A percentile compares a stretch with the other conserved stretches of the same genome.
These are phyloP conservation scores for Raffaelea ambrosiae DNA, from an alignment of 2,329 filamentous ascomycete genomes.

Conservation along the genomic window DNA sequence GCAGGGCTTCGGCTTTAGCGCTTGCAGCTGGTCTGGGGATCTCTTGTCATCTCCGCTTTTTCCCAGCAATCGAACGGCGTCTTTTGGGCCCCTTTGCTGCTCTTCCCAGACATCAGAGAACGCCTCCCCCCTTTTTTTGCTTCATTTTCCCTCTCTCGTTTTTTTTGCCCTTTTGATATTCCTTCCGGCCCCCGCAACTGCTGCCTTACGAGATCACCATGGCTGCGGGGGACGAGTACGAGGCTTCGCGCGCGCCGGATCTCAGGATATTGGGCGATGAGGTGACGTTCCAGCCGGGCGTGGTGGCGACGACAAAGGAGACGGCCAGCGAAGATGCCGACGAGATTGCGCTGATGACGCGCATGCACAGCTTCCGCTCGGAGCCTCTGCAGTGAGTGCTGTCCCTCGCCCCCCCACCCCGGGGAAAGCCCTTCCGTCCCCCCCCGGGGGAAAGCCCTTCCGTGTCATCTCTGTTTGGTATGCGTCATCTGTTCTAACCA, in stretches of 20 bases:
- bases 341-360: constrained; percentile 65
- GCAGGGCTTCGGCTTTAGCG: constrained; percentile 5
- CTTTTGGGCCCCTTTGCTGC: too few relatives aligned
- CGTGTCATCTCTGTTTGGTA: too few relatives aligned
- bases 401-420: too few relatives aligned
- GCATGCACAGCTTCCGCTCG: constrained; percentile 78
- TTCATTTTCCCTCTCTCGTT: constrained; percentile 3
- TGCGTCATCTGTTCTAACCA: too few relatives aligned
- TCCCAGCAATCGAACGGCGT: too few relatives aligned
- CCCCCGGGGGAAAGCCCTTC: too few relatives aligned
- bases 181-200: neutral
- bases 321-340: constrained; percentile 19
- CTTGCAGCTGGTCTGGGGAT: neutral
- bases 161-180: neutral
- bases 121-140: neutral
- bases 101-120: too few relatives aligned
- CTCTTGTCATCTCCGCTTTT: too few relatives aligned
- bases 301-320: constrained; percentile 18
- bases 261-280: constrained; percentile 67
- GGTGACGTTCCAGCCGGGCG: constrained; percentile 64
- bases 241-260: constrained; percentile 55
- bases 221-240: constrained; percentile 14
- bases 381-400: constrained; percentile 49
- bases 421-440: too few relatives aligned
- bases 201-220: neutral